A percentile compares a stretch with the other conserved stretches of the same genome.
Evolutionary conservation across 306 rosid genomes (phyloP).

Genomic region (Casuarina glauca): DNA sequence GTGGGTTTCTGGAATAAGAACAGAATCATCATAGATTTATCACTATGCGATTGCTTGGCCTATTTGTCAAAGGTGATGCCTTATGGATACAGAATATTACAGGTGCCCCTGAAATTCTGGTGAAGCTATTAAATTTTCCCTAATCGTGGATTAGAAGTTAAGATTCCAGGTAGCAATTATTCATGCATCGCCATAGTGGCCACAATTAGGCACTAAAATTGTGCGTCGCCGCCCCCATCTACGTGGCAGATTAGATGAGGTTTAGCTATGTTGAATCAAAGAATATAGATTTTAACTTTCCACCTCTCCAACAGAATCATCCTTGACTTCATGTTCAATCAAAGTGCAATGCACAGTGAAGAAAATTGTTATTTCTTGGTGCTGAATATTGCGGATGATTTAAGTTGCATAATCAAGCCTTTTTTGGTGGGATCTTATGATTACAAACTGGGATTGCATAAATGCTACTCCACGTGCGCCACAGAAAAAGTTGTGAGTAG

Average conservation of each 20-base stretch:
- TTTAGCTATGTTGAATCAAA: background rate
- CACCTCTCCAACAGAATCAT: background rate
- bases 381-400: background rate
- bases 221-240: background rate
- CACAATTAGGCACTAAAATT: background rate
- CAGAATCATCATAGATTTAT: too few relatives aligned
- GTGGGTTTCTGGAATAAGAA: too few relatives aligned
- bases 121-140: background rate
- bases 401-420: background rate
- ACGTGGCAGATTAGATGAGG: background rate
- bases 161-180: background rate
- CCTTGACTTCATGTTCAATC: slow-evolving; percentile 5
- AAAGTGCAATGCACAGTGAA: background rate
- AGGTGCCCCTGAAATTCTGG: background rate
- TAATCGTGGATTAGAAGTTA: background rate
- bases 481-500: background rate
- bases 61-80: background rate
- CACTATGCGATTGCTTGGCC: background rate
- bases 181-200: background rate
- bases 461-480: background rate
- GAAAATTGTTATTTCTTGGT: background rate
- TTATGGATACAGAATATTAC: background rate
- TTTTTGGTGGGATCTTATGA: background rate
- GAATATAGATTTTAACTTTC: background rate
- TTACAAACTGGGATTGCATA: background rate